Evolutionary conservation across 2,329 filamentous ascomycete genomes (phyloP).

Genomic region (Fusarium xyrophilum): DNA sequence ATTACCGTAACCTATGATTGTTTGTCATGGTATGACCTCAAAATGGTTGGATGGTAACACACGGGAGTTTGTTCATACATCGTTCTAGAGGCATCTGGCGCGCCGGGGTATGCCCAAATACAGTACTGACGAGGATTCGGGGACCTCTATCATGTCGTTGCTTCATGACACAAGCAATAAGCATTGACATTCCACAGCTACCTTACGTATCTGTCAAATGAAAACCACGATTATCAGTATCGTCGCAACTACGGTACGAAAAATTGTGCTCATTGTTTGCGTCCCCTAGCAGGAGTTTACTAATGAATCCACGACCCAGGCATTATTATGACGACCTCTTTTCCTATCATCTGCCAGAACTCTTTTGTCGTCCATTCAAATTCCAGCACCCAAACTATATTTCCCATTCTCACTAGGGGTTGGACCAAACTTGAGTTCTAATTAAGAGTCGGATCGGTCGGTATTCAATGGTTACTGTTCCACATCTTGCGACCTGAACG

Average conservation of each 20-base stretch:
- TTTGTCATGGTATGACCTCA: not conserved
- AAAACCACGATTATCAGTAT: not conserved
- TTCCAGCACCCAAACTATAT: constrained; percentile 37
- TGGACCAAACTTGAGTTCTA: constrained; percentile 28
- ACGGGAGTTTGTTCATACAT: not conserved
- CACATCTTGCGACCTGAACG: not conserved
- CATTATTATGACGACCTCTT: constrained; percentile 9
- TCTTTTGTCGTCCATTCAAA: constrained; percentile 40
- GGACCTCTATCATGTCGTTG: not conserved
- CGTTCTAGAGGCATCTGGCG: not conserved
- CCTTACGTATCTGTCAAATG: no score
- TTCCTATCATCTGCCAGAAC: constrained; percentile 39
- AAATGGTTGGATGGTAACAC: not conserved
- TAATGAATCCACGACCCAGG: constrained; percentile 38
- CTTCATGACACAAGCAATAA: not conserved
- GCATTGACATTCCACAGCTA: not conserved
- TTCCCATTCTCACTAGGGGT: constrained; percentile 23
- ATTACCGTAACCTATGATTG: not conserved
- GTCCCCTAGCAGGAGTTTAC: not conserved
- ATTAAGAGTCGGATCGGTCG: constrained; percentile 35
- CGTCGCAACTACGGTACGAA: not conserved
- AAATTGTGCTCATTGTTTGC: not conserved
- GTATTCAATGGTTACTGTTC: constrained; percentile 31
- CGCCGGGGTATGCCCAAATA: not conserved
- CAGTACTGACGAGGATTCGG: not conserved